These are phyloP conservation scores for Metschnikowia lunata DNA, from an alignment of 805 yeast genomes.

Conservation along the genomic window DNA sequence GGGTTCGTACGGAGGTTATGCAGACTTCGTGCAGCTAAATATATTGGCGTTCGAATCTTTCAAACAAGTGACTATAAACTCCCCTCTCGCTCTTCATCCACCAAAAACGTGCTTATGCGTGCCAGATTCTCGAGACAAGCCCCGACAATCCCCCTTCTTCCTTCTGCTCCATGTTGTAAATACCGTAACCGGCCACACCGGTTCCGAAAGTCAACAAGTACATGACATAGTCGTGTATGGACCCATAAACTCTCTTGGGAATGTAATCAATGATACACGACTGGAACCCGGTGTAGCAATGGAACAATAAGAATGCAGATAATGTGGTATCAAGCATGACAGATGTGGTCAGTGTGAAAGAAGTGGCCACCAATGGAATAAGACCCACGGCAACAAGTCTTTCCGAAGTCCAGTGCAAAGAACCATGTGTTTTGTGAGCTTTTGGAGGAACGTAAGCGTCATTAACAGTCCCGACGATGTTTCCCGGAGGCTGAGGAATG, in stretches of 20 bases:
- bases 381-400: slow-evolving; percentile 54
- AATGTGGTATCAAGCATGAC: slow-evolving; percentile 56
- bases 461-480: slow-evolving; percentile 66
- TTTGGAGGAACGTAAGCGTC: slow-evolving; percentile 65
- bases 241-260: slow-evolving; percentile 68
- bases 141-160: slow-evolving; percentile 58
- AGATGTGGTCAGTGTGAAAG: slow-evolving; percentile 51
- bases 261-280: slow-evolving; percentile 77
- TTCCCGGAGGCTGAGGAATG: slow-evolving; percentile 69
- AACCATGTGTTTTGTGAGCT: slow-evolving; percentile 55
- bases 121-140: slow-evolving; percentile 29
- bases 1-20: too few relatives aligned
- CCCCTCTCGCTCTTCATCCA: background rate
- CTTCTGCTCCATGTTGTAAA: slow-evolving; percentile 62
- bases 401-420: slow-evolving; percentile 73
- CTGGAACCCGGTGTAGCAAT: slow-evolving; percentile 68
- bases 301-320: slow-evolving; percentile 53
- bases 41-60: too few relatives aligned
- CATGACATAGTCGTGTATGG: slow-evolving; percentile 58
- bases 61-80: too few relatives aligned
- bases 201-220: slow-evolving; percentile 60
- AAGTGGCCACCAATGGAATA: slow-evolving; percentile 60
- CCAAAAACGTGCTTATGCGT: slow-evolving; percentile 2
- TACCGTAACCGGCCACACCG: slow-evolving; percentile 62
- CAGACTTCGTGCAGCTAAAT: too few relatives aligned